Percentiles rank a stretch among this genome's conserved stretches.
Evolutionary conservation across 768 basidiomycete genomes (phyloP).

Genomic region (Leccinum imitatum): DNA sequence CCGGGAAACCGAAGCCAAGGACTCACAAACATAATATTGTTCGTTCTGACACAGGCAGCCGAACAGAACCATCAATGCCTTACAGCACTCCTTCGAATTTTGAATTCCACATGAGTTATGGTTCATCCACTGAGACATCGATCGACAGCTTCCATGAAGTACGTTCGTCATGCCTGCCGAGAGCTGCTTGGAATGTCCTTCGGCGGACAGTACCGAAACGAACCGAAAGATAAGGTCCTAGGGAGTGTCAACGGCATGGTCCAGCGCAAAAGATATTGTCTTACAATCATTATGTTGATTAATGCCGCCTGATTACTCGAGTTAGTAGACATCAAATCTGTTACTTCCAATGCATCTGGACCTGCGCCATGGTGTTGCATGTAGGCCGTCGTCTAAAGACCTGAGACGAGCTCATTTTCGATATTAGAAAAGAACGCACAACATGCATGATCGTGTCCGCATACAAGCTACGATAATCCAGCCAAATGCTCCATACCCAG

Average conservation of each 20-base stretch:
- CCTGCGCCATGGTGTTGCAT: slow-evolving; percentile 39
- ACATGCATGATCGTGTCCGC: slow-evolving; percentile 49
- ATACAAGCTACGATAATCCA: slow-evolving; percentile 49
- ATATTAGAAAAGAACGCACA: slow-evolving; percentile 36
- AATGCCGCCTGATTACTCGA: slow-evolving; percentile 7
- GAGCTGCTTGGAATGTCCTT: slow-evolving; percentile 12
- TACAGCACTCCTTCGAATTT: slow-evolving; percentile 31
- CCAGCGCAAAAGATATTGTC: neutral
- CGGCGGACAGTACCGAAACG: slow-evolving; percentile 17
- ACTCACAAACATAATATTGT: slow-evolving; percentile 20
- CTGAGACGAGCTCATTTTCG: slow-evolving; percentile 1
- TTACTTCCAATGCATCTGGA: slow-evolving; percentile 1
- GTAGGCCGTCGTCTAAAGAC: slow-evolving; percentile 51
- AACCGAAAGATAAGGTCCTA: slow-evolving; percentile 26
- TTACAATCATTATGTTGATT: slow-evolving; percentile 32
- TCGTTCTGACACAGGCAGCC: slow-evolving; percentile 22
- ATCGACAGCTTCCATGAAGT: slow-evolving; percentile 20
- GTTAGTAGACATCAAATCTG: slow-evolving; percentile 1
- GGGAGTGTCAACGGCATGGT: slow-evolving; percentile 7
- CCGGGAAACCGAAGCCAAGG: neutral
- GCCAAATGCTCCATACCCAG: slow-evolving; percentile 69
- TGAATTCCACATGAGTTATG: slow-evolving; percentile 25
- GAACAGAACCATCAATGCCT: slow-evolving; percentile 28
- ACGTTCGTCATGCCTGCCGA: slow-evolving; percentile 18
- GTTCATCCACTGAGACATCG: slow-evolving; percentile 26